Conservation (phyloP, 192 early-diverging fungal genomes). For the Backusella circina region DNA sequence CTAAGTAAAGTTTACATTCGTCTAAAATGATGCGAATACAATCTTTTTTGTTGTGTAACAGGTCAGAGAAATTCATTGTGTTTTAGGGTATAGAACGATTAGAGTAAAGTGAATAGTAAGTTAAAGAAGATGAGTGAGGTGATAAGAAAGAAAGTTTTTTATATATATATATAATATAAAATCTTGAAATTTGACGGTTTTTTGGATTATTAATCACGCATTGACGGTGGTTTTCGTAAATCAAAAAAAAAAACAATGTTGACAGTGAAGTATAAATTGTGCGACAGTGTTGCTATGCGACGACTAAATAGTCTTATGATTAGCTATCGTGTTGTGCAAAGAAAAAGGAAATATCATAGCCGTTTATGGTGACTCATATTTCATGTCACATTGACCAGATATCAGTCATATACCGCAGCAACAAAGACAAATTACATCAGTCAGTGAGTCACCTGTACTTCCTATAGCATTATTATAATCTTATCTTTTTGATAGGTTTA, state of each 20-base stretch:
- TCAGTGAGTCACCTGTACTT: neutral
- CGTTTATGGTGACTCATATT: neutral
- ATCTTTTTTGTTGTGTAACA: neutral
- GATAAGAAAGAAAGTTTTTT: neutral
- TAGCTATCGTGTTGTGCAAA: neutral
- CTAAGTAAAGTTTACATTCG: conserved; percentile 18
- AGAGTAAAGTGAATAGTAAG: neutral
- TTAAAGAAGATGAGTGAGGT: neutral
- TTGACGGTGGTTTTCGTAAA: neutral
- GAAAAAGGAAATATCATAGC: neutral
- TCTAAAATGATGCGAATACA: conserved; percentile 11
- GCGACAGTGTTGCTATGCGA: neutral
- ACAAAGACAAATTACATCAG: neutral
- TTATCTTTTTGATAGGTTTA: neutral
- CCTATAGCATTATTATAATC: neutral
- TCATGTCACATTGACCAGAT: neutral
- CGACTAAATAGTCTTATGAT: neutral
- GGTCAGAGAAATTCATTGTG: neutral
- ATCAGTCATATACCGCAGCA: neutral
- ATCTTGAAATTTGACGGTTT: neutral
- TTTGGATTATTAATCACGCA: neutral
- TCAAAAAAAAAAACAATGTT: neutral
- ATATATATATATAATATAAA: neutral
- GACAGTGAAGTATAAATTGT: neutral
- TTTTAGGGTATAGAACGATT: neutral